Percentiles rank a stretch among this genome's conserved stretches.
These are phyloP conservation scores for Auriscalpium microsporum DNA, from an alignment of 768 basidiomycete genomes.

Conservation along the genomic window DNA sequence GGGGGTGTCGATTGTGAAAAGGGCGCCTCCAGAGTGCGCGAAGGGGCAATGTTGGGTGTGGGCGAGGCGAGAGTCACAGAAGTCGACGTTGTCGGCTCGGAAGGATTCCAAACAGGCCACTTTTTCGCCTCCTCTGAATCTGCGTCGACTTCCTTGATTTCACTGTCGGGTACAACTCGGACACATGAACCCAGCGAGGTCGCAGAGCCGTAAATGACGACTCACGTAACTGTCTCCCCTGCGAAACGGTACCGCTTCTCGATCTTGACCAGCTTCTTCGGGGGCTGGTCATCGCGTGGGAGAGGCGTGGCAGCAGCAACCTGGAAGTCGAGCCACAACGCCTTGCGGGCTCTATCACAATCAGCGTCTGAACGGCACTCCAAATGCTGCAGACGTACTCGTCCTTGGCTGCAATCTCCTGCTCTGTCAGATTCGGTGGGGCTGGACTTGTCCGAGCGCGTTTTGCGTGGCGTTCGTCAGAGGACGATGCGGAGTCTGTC, in stretches of 20 bases:
- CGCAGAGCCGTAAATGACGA: conserved; percentile 6
- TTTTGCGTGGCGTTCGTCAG: conserved; percentile 31
- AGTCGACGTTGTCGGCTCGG: conserved; percentile 10
- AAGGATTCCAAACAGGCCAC: conserved; percentile 54
- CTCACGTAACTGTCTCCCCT: conserved; percentile 67
- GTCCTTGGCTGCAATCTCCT: conserved; percentile 37
- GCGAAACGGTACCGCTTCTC: conserved; percentile 67
- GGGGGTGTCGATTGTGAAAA: conserved; percentile 12
- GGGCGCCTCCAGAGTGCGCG: conserved; percentile 6
- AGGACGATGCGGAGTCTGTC: conserved; percentile 32
- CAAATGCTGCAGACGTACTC: conserved; percentile 21
- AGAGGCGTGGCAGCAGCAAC: conserved; percentile 40
- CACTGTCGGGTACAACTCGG: conserved; percentile 32
- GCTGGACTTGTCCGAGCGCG: conserved; percentile 23
- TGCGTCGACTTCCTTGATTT: conserved; percentile 65
- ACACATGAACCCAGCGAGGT: background rate
- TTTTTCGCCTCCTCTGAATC: conserved; percentile 67
- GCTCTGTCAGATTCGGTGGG: conserved; percentile 17
- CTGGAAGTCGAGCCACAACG: conserved; percentile 63
- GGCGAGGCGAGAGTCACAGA: conserved; percentile 2
- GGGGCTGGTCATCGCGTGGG: conserved; percentile 12
- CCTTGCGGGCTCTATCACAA: conserved; percentile 43
- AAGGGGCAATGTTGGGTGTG: conserved; percentile 1
- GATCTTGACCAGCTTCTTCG: conserved; percentile 50
- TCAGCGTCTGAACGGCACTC: conserved; percentile 1